Evolutionary conservation across 768 basidiomycete species (phyloP).

Genomic region (Wakefieldia striispora): DNA sequence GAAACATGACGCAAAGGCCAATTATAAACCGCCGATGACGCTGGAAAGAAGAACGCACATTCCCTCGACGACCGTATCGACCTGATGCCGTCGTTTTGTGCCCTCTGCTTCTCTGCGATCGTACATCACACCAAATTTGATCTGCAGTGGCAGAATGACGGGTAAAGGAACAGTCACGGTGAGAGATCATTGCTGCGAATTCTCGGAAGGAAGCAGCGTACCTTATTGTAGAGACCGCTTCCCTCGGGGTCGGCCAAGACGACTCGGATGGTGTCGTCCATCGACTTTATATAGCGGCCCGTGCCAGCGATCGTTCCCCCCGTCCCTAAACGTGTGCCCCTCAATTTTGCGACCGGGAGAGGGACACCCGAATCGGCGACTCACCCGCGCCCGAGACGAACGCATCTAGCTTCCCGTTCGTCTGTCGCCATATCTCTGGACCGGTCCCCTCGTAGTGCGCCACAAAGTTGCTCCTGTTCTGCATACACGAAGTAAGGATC

Average conservation of each 20-base stretch:
- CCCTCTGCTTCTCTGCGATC: conserved; percentile 92
- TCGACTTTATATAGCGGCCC: conserved; percentile 76
- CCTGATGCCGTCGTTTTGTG: conserved; percentile 88
- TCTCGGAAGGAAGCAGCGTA: conserved; percentile 19
- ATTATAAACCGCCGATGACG: no score
- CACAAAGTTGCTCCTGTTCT: conserved; percentile 84
- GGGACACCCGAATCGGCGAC: conserved; percentile 1
- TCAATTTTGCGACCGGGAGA: neutral
- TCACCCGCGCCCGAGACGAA: conserved; percentile 90
- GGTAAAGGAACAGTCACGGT: neutral
- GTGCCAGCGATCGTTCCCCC: conserved; percentile 92
- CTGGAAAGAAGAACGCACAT: conserved; percentile 49
- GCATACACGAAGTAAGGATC: neutral
- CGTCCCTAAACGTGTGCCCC: conserved; percentile 57
- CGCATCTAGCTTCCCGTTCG: conserved; percentile 74
- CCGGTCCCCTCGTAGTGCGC: conserved; percentile 91
- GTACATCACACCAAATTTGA: conserved; percentile 94
- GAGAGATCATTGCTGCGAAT: neutral
- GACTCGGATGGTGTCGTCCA: conserved; percentile 62
- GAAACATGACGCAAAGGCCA: neutral
- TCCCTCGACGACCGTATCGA: conserved; percentile 94
- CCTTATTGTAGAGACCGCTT: conserved; percentile 94
- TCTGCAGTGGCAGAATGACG: conserved; percentile 35
- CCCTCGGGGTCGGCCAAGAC: conserved; percentile 91
- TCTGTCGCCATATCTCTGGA: conserved; percentile 94